These are phyloP conservation scores for Starmerella tilneyi DNA, from an alignment of 805 yeast genomes.

Conservation along the genomic window DNA sequence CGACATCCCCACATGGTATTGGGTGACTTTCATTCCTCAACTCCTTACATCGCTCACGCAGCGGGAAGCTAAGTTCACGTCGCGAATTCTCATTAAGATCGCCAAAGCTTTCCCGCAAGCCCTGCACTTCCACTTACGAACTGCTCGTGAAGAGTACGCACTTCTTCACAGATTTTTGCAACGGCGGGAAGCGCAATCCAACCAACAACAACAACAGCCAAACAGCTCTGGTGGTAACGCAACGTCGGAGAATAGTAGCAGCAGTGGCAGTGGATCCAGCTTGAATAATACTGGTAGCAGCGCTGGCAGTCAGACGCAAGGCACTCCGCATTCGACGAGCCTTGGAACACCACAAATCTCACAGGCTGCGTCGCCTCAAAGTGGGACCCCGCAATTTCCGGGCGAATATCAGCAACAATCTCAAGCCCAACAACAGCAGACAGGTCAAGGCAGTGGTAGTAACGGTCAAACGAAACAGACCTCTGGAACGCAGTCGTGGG, in stretches of 20 bases:
- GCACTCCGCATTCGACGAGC: background rate
- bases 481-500: slow-evolving; percentile 70
- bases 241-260: background rate
- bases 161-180: slow-evolving; percentile 54
- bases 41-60: slow-evolving; percentile 80
- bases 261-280: background rate
- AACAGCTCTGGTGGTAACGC: background rate
- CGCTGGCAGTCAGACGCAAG: background rate
- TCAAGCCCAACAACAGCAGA: background rate
- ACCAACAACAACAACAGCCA: background rate
- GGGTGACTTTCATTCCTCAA: slow-evolving; percentile 97
- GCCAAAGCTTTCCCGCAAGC: slow-evolving; percentile 98
- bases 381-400: background rate
- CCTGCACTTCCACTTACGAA: slow-evolving; percentile 85
- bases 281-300: background rate
- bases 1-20: slow-evolving; percentile 97
- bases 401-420: background rate
- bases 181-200: slow-evolving; percentile 5
- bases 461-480: background rate
- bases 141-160: slow-evolving; percentile 88
- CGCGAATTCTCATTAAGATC: slow-evolving; percentile 77
- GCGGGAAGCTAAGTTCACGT: slow-evolving; percentile 79
- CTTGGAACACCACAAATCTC: background rate
- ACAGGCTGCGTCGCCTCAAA: background rate
- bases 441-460: background rate